Conservation (phyloP, 1,284 basidiomycete species). For the Rhodotorula glutinis region DNA sequence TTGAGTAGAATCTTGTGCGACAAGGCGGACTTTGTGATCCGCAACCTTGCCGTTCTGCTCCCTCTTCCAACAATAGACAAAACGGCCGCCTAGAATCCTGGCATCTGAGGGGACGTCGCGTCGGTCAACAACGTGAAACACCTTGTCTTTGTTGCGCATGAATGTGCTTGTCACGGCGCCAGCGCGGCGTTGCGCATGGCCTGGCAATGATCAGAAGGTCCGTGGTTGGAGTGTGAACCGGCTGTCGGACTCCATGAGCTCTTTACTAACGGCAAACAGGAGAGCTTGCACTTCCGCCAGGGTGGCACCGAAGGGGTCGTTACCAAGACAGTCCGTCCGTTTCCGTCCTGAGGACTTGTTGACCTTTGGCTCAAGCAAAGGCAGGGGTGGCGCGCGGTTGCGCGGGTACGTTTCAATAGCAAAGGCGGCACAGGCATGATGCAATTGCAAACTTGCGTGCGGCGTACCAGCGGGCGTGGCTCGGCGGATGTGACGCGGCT, state of each 20-base stretch:
- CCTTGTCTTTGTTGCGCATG: background rate
- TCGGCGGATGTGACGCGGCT: background rate
- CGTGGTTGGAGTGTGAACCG: background rate
- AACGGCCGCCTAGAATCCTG: conserved; percentile 46
- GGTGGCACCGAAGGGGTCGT: background rate
- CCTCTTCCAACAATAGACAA: conserved; percentile 50
- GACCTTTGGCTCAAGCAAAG: background rate
- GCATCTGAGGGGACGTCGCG: conserved; percentile 33
- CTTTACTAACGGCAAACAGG: background rate
- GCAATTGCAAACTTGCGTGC: too few species aligned
- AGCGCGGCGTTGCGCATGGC: background rate
- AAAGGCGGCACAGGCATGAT: background rate
- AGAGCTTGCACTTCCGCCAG: background rate
- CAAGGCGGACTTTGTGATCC: conserved; percentile 50
- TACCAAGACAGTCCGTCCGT: conserved; percentile 4
- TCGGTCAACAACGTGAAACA: conserved; percentile 1
- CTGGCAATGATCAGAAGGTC: conserved; percentile 5
- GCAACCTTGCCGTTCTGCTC: conserved; percentile 46
- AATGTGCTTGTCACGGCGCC: background rate
- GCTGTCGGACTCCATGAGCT: background rate
- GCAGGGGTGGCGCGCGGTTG: background rate
- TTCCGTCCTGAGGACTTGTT: background rate
- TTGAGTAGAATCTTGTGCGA: conserved; percentile 54
- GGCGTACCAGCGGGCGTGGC: background rate
- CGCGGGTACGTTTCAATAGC: background rate